phyloP scores from a whole-genome alignment of 352 stramenopile genomes.

The Phytophthora uliginosa region DNA sequence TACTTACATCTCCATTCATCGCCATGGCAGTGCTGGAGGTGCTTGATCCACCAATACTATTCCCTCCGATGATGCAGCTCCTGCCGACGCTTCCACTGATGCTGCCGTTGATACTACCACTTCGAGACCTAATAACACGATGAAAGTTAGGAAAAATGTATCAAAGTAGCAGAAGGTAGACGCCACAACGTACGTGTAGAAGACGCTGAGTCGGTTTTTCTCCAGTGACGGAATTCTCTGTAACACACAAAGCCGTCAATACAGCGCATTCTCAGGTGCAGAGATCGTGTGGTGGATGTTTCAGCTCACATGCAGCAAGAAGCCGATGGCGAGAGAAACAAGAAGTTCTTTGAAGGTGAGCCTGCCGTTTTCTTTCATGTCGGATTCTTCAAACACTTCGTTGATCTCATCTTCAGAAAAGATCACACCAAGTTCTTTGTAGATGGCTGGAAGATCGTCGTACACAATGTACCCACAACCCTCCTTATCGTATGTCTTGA shows the following conservation, averaged over 20 bases:
- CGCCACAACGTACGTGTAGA: conserved; percentile 39
- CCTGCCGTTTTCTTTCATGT: conserved; percentile 75
- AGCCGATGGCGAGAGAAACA: conserved; percentile 80
- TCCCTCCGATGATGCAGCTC: neutral
- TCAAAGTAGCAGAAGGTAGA: neutral
- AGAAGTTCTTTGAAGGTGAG: conserved; percentile 89
- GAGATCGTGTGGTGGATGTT: neutral
- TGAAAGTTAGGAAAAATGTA: neutral
- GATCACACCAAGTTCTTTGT: conserved; percentile 67
- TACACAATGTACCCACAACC: conserved; percentile 72
- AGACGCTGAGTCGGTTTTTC: conserved; percentile 71
- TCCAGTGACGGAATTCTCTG: conserved; percentile 72
- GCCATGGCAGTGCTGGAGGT: neutral
- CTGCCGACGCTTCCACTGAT: conserved; percentile 2
- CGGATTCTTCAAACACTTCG: conserved; percentile 76
- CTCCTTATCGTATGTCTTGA: conserved; percentile 65
- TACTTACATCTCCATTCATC: conserved; percentile 6
- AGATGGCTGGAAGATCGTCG: conserved; percentile 63
- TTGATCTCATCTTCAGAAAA: conserved; percentile 72
- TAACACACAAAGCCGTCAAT: neutral
- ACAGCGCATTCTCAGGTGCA: neutral
- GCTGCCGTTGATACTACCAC: neutral
- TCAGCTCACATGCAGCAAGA: conserved; percentile 71
- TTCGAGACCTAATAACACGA: conserved; percentile 4
- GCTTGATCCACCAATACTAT: neutral